Evolutionary conservation across 2,329 filamentous ascomycete species (phyloP), one percentile per base, ranked within the genome.

Genomic region (Lojkania enalia): DNA sequence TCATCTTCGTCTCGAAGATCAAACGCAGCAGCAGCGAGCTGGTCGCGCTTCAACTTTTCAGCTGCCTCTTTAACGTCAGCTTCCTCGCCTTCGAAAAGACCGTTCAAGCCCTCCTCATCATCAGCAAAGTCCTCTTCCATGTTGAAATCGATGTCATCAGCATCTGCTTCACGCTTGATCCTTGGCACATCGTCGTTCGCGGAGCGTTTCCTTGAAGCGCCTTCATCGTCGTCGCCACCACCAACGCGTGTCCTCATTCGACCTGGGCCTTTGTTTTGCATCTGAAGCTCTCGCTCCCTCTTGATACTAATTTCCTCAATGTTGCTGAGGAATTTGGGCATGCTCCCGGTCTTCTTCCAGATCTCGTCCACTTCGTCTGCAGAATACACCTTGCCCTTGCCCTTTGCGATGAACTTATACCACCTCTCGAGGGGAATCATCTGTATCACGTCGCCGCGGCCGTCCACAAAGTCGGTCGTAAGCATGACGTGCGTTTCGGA

Each of bases 351-450:
- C 68, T 88, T 87, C 47, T 80, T 84, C 86, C 95, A 90, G 44
- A 85, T 78, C 43, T 86, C 86, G 66, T 97, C 91, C 0, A 88
- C 89, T 64, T 96, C 86, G 51, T 96, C 91, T 9, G 91, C 84
- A 0, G 83, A 86, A 67, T 91, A 82, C 0, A 84, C 80, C 64
- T 94, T 92, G 9, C 86, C 82, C 43, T 89, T 87, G 54, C 71
- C 64, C 66, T 92, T 92, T 32, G 85, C 79, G 3, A 81, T 85
- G 65, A 96, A 95, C 44, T 84, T 87, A 73, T 99, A 99, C 85
- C 88, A 96, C 63, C 96, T 96, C 71, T 99, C 92, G 14, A 97
- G 73, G 0, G 95, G 95, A 2, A 96, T 79, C 83, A 97, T 88
- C 46, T 85, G 84, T 65, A 95, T 94, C 23, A 51, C 49, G 19